Evolutionary conservation across 345 rosid genomes (phyloP).

Genomic region (Salix brachista): DNA sequence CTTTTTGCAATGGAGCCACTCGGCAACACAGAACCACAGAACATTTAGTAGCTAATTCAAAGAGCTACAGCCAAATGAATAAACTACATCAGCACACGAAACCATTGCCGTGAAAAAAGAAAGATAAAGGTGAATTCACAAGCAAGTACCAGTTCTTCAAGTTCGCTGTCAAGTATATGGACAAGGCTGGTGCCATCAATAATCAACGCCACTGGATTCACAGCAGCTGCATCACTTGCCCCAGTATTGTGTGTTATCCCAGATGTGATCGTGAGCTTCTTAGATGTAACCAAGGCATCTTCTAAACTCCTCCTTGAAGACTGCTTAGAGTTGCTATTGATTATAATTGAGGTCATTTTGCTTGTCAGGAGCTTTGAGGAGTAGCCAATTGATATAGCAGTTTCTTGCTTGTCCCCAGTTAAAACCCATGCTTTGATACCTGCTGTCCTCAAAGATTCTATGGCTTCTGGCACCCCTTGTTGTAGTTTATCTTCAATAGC

Average conservation of each 20-base stretch:
- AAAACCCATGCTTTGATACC: conserved; percentile 24
- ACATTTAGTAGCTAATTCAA: not conserved
- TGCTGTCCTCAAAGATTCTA: conserved; percentile 14
- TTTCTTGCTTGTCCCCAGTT: conserved; percentile 24
- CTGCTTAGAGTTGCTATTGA: too few species aligned
- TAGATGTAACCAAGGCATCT: too few species aligned
- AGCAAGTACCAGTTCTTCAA: not conserved
- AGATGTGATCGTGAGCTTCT: too few species aligned
- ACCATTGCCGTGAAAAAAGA: too few species aligned
- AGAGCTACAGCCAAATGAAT: not conserved
- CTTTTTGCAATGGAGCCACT: not conserved
- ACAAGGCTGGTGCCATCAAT: not conserved
- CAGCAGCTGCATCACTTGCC: too few species aligned
- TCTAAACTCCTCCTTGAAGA: too few species aligned
- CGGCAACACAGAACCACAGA: conserved; percentile 1
- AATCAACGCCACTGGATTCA: not conserved
- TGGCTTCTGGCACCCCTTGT: conserved; percentile 21
- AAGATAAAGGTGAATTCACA: too few species aligned
- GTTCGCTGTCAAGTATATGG: not conserved
- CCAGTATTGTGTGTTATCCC: too few species aligned
- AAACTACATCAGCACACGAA: too few species aligned
- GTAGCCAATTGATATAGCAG: conserved; percentile 21
- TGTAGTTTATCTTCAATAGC: conserved; percentile 24
- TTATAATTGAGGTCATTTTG: too few species aligned
- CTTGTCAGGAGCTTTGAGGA: too few species aligned